Evolutionary conservation across 2,329 filamentous ascomycete species (phyloP).

Genomic region (Tolypocladium album): DNA sequence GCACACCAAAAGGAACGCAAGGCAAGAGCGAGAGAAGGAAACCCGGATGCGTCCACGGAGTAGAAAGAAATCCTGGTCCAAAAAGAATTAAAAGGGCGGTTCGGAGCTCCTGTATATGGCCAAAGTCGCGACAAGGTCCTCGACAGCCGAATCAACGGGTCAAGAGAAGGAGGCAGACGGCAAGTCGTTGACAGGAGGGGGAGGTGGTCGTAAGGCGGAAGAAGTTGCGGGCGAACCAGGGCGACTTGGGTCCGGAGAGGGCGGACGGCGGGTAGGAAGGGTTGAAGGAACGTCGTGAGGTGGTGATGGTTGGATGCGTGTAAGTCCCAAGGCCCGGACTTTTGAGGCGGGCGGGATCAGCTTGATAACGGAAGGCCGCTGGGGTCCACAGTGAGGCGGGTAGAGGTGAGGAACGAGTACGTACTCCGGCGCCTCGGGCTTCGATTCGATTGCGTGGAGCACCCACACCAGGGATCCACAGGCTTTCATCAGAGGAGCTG

Average conservation of each 20-base stretch:
- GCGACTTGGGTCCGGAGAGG: not conserved
- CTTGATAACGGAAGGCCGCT: constrained; percentile 11
- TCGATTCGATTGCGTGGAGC: constrained; percentile 26
- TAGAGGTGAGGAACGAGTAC: constrained; percentile 2
- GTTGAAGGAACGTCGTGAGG: constrained; percentile 28
- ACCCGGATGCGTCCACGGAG: constrained; percentile 1
- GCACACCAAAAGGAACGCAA: not conserved
- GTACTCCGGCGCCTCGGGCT: constrained; percentile 7
- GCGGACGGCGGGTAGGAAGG: not conserved
- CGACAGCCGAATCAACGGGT: constrained; percentile 42
- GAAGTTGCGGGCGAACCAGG: constrained; percentile 2
- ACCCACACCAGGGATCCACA: constrained; percentile 20
- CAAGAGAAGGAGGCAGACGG: constrained; percentile 15
- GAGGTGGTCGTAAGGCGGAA: constrained; percentile 1
- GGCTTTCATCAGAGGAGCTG: constrained; percentile 17
- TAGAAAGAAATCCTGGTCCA: constrained; percentile 1
- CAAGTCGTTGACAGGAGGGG: constrained; percentile 2
- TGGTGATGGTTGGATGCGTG: constrained; percentile 11
- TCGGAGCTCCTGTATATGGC: constrained; percentile 1
- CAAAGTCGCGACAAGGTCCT: constrained; percentile 12
- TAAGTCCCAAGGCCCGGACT: constrained; percentile 5
- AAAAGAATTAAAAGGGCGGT: not conserved
- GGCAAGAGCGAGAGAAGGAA: constrained; percentile 3
- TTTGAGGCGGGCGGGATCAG: constrained; percentile 12
- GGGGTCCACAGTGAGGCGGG: constrained; percentile 2